Evolutionary conservation across 768 basidiomycete genomes (phyloP).

Genomic region (Baorangia bicolor): DNA sequence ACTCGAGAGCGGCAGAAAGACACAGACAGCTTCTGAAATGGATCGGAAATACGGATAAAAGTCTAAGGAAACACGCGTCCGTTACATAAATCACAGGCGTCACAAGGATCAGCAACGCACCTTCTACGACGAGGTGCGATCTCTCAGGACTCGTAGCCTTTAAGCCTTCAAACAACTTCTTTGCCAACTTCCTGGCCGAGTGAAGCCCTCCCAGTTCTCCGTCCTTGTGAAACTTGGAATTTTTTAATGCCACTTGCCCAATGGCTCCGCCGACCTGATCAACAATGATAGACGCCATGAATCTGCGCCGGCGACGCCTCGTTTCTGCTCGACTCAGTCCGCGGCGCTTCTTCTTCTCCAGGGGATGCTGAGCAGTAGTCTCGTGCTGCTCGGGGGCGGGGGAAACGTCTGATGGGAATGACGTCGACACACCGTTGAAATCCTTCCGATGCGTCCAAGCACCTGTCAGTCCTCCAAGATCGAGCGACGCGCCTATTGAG

Average conservation of each 20-base stretch:
- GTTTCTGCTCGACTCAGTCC: slow-evolving; percentile 28
- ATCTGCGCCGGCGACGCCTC: slow-evolving; percentile 45
- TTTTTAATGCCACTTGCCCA: slow-evolving; percentile 67
- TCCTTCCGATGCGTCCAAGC: slow-evolving; percentile 19
- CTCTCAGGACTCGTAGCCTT: slow-evolving; percentile 59
- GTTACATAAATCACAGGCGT: not conserved
- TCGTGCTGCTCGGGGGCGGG: slow-evolving; percentile 15
- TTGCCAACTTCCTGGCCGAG: slow-evolving; percentile 66
- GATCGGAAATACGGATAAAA: slow-evolving; percentile 76
- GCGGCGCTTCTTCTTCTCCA: slow-evolving; percentile 15
- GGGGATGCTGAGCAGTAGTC: slow-evolving; percentile 5
- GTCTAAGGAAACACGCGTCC: slow-evolving; percentile 41
- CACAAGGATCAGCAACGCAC: slow-evolving; percentile 33
- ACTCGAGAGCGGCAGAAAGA: not conserved
- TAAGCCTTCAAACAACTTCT: slow-evolving; percentile 63
- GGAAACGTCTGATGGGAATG: not conserved
- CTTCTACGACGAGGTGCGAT: slow-evolving; percentile 64
- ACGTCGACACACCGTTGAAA: slow-evolving; percentile 1
- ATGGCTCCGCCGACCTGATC: slow-evolving; percentile 67
- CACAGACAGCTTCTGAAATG: slow-evolving; percentile 62
- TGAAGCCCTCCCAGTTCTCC: slow-evolving; percentile 54
- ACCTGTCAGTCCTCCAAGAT: slow-evolving; percentile 24
- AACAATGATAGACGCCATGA: slow-evolving; percentile 65
- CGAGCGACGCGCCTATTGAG: slow-evolving; percentile 39
- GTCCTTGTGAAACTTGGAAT: slow-evolving; percentile 57